phyloP scores from a whole-genome alignment of 208 protist genomes.

The Wallacemonas sp. region DNA sequence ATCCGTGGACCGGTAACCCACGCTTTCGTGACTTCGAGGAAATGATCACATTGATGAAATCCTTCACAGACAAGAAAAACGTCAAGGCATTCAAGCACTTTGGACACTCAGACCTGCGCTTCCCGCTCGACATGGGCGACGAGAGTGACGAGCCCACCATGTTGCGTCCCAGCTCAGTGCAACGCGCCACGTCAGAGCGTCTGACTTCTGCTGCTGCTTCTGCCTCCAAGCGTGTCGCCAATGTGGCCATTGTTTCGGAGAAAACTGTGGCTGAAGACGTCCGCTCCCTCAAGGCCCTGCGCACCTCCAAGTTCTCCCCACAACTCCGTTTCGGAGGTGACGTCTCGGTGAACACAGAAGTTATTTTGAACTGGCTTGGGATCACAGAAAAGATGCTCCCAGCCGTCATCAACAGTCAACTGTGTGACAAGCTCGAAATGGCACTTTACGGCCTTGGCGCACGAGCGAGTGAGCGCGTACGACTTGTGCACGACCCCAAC shows the following conservation, averaged over 20 bases:
- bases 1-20: constrained; percentile 90
- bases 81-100: constrained; percentile 76
- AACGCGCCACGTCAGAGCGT: neutral
- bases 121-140: neutral
- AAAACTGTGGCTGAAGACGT: constrained; percentile 20
- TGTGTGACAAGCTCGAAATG: constrained; percentile 71
- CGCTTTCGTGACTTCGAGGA: constrained; percentile 87
- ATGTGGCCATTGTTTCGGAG: neutral
- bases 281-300: constrained; percentile 53
- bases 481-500: constrained; percentile 3
- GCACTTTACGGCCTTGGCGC: constrained; percentile 33
- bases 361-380: constrained; percentile 88
- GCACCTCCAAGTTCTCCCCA: constrained; percentile 72
- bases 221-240: neutral
- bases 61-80: constrained; percentile 79
- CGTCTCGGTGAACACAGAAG: constrained; percentile 87
- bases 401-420: constrained; percentile 56
- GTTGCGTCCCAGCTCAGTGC: neutral
- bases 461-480: constrained; percentile 43
- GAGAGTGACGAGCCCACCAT: constrained; percentile 19
- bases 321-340: constrained; percentile 88
- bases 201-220: neutral
- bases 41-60: constrained; percentile 69
- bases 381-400: constrained; percentile 87
- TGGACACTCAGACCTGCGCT: constrained; percentile 24